A percentile compares a stretch with the other conserved stretches of the same genome.
Conservation (phyloP, 805 yeast species). For the Lipomyces mesembrius region DNA sequence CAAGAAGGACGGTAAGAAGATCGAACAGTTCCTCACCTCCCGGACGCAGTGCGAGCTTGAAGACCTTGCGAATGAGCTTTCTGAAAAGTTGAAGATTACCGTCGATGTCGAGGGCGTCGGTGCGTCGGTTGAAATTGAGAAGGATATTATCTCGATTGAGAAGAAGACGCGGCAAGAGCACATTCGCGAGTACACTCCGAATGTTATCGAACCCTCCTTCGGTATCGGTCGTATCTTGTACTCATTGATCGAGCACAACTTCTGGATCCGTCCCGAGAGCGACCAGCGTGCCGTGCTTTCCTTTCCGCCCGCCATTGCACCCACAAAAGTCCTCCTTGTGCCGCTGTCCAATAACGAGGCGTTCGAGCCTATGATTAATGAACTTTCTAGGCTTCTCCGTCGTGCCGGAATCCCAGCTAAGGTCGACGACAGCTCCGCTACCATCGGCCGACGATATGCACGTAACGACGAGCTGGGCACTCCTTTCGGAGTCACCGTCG, state of each 20-base stretch:
- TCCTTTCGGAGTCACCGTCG: conserved; percentile 97
- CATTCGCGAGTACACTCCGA: conserved; percentile 93
- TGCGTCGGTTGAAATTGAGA: conserved; percentile 70
- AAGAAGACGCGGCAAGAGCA: conserved; percentile 83
- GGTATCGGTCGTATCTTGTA: conserved; percentile 98
- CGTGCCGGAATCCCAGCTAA: conserved; percentile 86
- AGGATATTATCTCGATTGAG: conserved; percentile 71
- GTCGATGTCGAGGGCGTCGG: conserved; percentile 67
- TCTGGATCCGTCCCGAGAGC: conserved; percentile 93
- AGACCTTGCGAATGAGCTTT: conserved; percentile 70
- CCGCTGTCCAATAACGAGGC: conserved; percentile 88
- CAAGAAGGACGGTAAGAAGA: conserved; percentile 94
- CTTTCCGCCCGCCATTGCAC: conserved; percentile 94
- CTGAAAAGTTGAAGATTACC: conserved; percentile 62
- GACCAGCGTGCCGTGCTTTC: conserved; percentile 87
- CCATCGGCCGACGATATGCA: conserved; percentile 97
- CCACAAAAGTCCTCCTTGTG: conserved; percentile 93
- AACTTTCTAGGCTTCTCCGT: conserved; percentile 73
- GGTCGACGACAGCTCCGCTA: conserved; percentile 95
- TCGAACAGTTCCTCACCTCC: conserved; percentile 74
- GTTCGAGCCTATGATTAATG: conserved; percentile 72
- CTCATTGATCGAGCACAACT: conserved; percentile 88
- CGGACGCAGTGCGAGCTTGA: conserved; percentile 87
- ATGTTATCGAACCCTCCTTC: conserved; percentile 98
- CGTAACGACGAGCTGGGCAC: conserved; percentile 99